Base-by-base conservation (phyloP, 495 filamentous ascomycete species). In the Hypoxylon subgilvum region DNA sequence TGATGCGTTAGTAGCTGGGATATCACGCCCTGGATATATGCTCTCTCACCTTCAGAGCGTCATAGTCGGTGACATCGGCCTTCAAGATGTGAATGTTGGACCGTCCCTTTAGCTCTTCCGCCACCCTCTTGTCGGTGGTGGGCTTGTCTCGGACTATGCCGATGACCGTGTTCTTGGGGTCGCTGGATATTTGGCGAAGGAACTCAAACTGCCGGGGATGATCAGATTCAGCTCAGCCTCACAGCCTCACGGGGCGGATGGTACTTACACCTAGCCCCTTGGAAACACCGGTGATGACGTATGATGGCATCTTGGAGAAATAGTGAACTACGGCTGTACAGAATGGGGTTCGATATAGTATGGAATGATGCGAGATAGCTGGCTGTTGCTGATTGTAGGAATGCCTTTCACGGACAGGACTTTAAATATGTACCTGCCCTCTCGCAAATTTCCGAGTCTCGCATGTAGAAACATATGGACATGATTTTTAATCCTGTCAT, bases 61-160 rank as follows among this genome's bases (percentile, higher is more conserved):
- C 28, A 22, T 73, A 56, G 19, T 77, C 66, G 2, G 60, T 65
- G 10, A 80, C 61, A 46, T 85, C 79, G 17, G 74, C 53, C 18
- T 71, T 61, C n/a, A 82, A 49, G 23, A 76, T 54, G 31, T 78
- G 60, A 1, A 81, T 57, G 35, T 78, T 79, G 35, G 57, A 19
- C 9, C 72, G 66, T 18, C 28, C 39, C 14, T 36, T 43, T 4
- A 70, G 52, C 25, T 70, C 47, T 21, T 67, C 63, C 61, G 9
- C 57, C 14, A 69, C 61, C 48, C 52, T 61, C 27, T 54, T 58
- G 12, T 69, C 59, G 22, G 68, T 70, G 3, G 63, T 52, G 13
- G 64, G 48, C 39, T 72, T 73, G 51, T 72, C 52, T 10, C 76
- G 70, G 14, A 73, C 67, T 7, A 76, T 46, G 2, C 71, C 69